These are phyloP conservation scores for Candida suzukii DNA, from an alignment of 805 yeast species.

Conservation along the genomic window DNA sequence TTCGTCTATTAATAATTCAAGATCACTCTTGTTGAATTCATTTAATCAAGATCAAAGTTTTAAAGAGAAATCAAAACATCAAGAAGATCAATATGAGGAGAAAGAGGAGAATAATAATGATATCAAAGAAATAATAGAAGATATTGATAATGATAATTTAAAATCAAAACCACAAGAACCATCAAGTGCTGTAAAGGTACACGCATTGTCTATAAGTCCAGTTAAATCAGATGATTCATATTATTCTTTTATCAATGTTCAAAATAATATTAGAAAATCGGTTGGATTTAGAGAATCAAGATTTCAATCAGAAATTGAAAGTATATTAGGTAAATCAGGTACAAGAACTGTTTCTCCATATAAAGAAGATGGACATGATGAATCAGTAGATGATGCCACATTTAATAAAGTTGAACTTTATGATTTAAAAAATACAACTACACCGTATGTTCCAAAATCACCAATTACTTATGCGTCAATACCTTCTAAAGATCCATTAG, in stretches of 20 bases:
- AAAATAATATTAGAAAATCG: neutral
- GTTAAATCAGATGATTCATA: neutral
- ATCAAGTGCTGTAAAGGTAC: too few relatives aligned
- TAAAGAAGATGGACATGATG: neutral
- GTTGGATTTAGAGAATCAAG: neutral
- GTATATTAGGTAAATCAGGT: too few relatives aligned
- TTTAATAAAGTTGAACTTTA: neutral
- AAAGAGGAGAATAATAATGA: too few relatives aligned
- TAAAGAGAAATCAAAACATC: too few relatives aligned
- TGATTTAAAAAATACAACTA: conserved; percentile 3
- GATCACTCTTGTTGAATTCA: too few relatives aligned
- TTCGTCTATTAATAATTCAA: too few relatives aligned
- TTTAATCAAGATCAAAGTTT: too few relatives aligned
- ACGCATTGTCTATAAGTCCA: neutral
- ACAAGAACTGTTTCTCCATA: neutral
- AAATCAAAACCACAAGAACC: too few relatives aligned
- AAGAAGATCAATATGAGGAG: too few relatives aligned
- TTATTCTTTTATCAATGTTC: neutral
- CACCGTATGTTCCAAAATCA: conserved; percentile 17
- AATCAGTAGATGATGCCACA: neutral
- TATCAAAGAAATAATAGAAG: too few relatives aligned
- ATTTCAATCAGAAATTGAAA: neutral
- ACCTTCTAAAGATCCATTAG: conserved; percentile 25
- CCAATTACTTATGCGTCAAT: conserved; percentile 26
- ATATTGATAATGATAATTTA: neutral